A percentile compares a stretch with the other conserved stretches of the same genome.
These are phyloP conservation scores for Echria macrotheca DNA, from an alignment of 495 filamentous ascomycete species.

Conservation along the genomic window DNA sequence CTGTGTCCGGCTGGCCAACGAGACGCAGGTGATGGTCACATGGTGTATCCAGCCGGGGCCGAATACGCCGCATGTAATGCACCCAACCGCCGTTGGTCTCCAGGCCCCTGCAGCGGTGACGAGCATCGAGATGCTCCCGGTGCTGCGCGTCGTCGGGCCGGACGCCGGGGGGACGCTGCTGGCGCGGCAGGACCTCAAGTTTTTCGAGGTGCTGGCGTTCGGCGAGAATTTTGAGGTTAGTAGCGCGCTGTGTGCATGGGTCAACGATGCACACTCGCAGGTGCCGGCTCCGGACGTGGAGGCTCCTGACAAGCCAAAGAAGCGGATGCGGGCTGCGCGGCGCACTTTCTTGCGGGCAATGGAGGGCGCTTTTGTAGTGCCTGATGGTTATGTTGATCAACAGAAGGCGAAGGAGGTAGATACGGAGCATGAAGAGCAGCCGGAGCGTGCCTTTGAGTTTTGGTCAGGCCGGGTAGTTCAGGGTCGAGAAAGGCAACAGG, in stretches of 20 bases:
- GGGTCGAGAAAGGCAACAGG: no score
- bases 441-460: no score
- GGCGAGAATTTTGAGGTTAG: slow-evolving; percentile 21
- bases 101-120: no score
- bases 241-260: slow-evolving; percentile 27
- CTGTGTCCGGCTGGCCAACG: slow-evolving; percentile 20
- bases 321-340: not conserved
- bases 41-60: slow-evolving; percentile 24
- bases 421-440: no score
- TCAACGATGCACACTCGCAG: slow-evolving; percentile 6
- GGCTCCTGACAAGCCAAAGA: slow-evolving; percentile 8
- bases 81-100: no score
- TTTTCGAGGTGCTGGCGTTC: slow-evolving; percentile 29
- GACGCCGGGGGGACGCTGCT: not conserved
- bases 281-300: not conserved
- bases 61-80: no score
- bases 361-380: slow-evolving; percentile 21
- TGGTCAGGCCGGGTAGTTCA: no score
- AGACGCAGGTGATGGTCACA: slow-evolving; percentile 19
- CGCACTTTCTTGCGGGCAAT: slow-evolving; percentile 5
- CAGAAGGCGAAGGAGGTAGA: not conserved
- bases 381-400: slow-evolving; percentile 25
- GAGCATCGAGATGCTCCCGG: slow-evolving; percentile 21
- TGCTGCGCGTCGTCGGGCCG: slow-evolving; percentile 5
- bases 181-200: slow-evolving; percentile 14